These are phyloP conservation scores for Candida sithepensis DNA, from an alignment of 805 yeast species.

Conservation along the genomic window DNA sequence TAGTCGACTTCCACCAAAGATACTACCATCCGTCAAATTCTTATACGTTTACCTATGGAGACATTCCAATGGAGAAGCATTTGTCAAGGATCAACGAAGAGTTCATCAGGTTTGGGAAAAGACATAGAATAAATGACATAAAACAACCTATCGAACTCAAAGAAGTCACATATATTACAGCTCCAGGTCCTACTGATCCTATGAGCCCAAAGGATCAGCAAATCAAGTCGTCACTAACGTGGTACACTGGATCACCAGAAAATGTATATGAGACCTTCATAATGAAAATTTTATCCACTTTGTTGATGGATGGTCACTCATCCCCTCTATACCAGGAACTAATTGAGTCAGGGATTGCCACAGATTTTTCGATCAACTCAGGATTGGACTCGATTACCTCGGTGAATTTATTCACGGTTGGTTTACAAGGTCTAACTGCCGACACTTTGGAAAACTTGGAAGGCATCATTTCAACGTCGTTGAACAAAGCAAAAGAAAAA, in stretches of 20 bases:
- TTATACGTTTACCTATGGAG: slow-evolving; percentile 83
- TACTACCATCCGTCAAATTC: slow-evolving; percentile 92
- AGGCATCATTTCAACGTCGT: slow-evolving; percentile 40
- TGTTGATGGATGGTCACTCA: slow-evolving; percentile 87
- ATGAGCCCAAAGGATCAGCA: slow-evolving; percentile 65
- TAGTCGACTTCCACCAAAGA: slow-evolving; percentile 67
- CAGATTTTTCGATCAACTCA: slow-evolving; percentile 82
- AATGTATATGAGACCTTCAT: slow-evolving; percentile 69
- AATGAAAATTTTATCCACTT: slow-evolving; percentile 63
- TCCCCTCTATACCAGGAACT: slow-evolving; percentile 85
- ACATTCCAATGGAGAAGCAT: slow-evolving; percentile 60
- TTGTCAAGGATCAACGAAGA: slow-evolving; percentile 51
- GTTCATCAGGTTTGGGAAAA: slow-evolving; percentile 51
- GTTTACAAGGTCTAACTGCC: slow-evolving; percentile 68
- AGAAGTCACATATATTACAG: slow-evolving; percentile 33
- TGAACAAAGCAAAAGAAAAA: slow-evolving; percentile 39
- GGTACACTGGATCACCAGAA: slow-evolving; percentile 77
- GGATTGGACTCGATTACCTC: slow-evolving; percentile 85
- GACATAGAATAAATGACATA: slow-evolving; percentile 30
- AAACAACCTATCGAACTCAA: slow-evolving; percentile 46
- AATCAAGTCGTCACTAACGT: slow-evolving; percentile 76
- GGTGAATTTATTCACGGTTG: slow-evolving; percentile 74
- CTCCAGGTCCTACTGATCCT: slow-evolving; percentile 81
- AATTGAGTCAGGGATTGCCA: slow-evolving; percentile 79
- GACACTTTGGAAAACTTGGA: slow-evolving; percentile 48